A percentile compares a stretch with the other conserved stretches of the same genome.
Evolutionary conservation across 192 early-diverging fungal genomes (phyloP).

Genomic region (Spinellus fusiger): DNA sequence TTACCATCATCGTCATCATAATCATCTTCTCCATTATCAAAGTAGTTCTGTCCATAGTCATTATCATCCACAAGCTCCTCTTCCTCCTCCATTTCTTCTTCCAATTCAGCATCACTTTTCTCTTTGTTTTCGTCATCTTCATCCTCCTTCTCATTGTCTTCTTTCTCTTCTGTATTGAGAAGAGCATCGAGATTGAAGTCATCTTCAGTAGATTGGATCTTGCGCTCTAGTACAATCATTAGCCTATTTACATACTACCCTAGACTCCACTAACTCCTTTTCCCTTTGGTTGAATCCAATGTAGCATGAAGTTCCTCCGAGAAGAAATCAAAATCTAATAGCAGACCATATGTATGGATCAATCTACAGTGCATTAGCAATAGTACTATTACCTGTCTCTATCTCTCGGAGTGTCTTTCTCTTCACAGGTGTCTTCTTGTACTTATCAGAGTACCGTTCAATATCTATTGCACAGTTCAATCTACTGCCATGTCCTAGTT

Average conservation of each 20-base stretch:
- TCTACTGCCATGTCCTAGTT: not conserved
- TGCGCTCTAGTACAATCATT: slow-evolving; percentile 9
- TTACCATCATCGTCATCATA: slow-evolving; percentile 30
- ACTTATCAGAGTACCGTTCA: slow-evolving; percentile 29
- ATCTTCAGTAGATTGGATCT: slow-evolving; percentile 2
- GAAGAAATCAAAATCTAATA: slow-evolving; percentile 14
- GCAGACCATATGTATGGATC: not conserved
- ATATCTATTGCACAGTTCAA: slow-evolving; percentile 14
- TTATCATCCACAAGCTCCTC: slow-evolving; percentile 34
- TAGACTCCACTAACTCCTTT: slow-evolving; percentile 6
- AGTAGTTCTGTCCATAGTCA: slow-evolving; percentile 36
- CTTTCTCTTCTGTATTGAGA: slow-evolving; percentile 20
- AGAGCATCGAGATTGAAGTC: slow-evolving; percentile 25
- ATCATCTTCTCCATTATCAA: slow-evolving; percentile 36
- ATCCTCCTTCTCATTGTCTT: slow-evolving; percentile 22
- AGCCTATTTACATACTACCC: not conserved
- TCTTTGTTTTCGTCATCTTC: slow-evolving; percentile 19
- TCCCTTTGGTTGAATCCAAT: slow-evolving; percentile 23
- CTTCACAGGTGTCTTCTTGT: slow-evolving; percentile 5
- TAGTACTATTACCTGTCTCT: slow-evolving; percentile 12
- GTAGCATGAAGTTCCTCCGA: slow-evolving; percentile 28
- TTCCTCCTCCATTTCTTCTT: slow-evolving; percentile 30
- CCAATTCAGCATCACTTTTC: slow-evolving; percentile 10
- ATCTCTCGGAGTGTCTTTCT: slow-evolving; percentile 14
- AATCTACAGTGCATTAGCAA: not conserved